phyloP scores from a whole-genome alignment of 2,329 filamentous ascomycete genomes.

The Penicillium sp. region DNA sequence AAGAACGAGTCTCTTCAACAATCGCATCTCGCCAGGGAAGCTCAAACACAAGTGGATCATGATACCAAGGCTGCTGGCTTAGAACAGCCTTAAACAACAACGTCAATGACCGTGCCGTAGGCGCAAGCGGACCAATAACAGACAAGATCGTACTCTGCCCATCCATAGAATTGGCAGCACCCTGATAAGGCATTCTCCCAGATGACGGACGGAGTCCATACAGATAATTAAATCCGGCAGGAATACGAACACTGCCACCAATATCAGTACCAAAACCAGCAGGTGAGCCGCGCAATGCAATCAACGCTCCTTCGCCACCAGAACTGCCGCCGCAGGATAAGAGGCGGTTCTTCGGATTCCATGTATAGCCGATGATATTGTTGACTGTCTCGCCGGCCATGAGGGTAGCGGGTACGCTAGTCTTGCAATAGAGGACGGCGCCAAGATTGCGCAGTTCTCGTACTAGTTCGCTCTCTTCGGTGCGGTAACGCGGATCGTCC shows the following conservation, averaged over 20 bases:
- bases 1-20: constrained; percentile 40
- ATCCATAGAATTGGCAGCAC: constrained; percentile 65
- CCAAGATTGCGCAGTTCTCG: constrained; percentile 57
- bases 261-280: constrained; percentile 63
- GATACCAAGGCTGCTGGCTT: constrained; percentile 63
- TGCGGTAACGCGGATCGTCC: constrained; percentile 53
- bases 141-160: constrained; percentile 67
- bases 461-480: constrained; percentile 63
- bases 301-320: constrained; percentile 62
- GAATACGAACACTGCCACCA: constrained; percentile 62
- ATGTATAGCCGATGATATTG: constrained; percentile 62
- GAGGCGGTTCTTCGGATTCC: constrained; percentile 60
- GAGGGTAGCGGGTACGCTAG: constrained; percentile 59
- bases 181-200: constrained; percentile 59
- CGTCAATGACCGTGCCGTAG: constrained; percentile 57
- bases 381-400: constrained; percentile 65
- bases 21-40: constrained; percentile 65
- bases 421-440: constrained; percentile 60
- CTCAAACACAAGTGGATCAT: constrained; percentile 67
- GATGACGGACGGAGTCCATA: constrained; percentile 60
- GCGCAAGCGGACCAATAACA: constrained; percentile 66
- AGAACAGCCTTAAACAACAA: constrained; percentile 62
- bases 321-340: constrained; percentile 61
- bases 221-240: constrained; percentile 62
- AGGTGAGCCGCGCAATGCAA: constrained; percentile 57